phyloP scores from a whole-genome alignment of 108 stramenopile species.

The Fragilaria radians region DNA sequence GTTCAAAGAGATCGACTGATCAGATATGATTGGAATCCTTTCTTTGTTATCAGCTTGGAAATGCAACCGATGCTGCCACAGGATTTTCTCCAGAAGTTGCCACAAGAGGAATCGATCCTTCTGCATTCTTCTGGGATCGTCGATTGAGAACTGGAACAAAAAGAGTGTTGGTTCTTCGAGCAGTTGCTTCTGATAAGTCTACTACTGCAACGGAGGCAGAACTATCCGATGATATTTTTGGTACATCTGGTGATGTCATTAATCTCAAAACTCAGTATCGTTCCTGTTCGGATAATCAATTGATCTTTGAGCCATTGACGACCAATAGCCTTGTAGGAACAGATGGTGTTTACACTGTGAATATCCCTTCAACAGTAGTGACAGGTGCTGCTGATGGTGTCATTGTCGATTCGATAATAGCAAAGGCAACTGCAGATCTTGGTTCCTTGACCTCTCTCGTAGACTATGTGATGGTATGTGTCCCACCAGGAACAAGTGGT shows the following conservation, averaged over 20 bases:
- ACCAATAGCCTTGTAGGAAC: not conserved
- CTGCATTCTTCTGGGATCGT: not conserved
- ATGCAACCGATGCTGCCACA: too few relatives aligned
- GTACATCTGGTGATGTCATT: slow-evolving; percentile 19
- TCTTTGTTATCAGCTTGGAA: too few relatives aligned
- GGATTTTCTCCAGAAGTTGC: too few relatives aligned
- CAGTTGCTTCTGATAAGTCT: slow-evolving; percentile 15
- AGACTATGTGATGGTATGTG: slow-evolving; percentile 20
- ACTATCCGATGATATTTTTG: slow-evolving; percentile 32
- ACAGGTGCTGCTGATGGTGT: slow-evolving; percentile 7
- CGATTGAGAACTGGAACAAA: not conserved
- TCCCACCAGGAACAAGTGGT: slow-evolving; percentile 26
- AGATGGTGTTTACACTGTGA: slow-evolving; percentile 15
- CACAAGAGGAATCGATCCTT: not conserved
- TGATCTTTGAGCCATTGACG: slow-evolving; percentile 12
- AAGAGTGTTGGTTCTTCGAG: slow-evolving; percentile 30
- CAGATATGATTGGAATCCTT: too few relatives aligned
- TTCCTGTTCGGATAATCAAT: slow-evolving; percentile 34
- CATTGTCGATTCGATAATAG: slow-evolving; percentile 11
- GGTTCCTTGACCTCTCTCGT: not conserved
- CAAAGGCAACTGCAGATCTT: not conserved
- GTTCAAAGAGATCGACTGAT: too few relatives aligned
- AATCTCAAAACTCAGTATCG: slow-evolving; percentile 31
- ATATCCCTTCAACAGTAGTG: slow-evolving; percentile 6
- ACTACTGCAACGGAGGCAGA: slow-evolving; percentile 10